phyloP scores from a whole-genome alignment of 2,329 filamentous ascomycete genomes.

The Hirsutella thompsonii region DNA sequence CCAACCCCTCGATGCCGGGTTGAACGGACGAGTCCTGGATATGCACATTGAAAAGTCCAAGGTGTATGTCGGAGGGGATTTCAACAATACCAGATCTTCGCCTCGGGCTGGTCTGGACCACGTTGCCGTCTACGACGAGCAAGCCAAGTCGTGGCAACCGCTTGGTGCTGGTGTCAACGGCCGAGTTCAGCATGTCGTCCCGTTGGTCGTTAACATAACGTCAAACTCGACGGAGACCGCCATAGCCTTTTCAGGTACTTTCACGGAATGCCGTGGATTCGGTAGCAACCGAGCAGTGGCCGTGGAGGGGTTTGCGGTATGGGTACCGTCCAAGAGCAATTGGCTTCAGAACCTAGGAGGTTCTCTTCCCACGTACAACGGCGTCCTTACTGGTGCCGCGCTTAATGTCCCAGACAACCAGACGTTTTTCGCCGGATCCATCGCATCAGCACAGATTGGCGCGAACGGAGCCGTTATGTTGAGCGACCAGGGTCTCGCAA shows the following conservation, averaged over 20 bases:
- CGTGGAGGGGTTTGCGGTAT: constrained; percentile 72
- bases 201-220: constrained; percentile 69
- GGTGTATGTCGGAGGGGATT: constrained; percentile 76
- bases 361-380: constrained; percentile 53
- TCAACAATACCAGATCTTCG: constrained; percentile 57
- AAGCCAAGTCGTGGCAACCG: constrained; percentile 57
- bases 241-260: constrained; percentile 69
- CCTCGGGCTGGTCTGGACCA: constrained; percentile 55
- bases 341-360: constrained; percentile 75
- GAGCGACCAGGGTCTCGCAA: constrained; percentile 35
- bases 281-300: constrained; percentile 45
- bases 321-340: constrained; percentile 74
- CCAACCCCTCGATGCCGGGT: constrained; percentile 52
- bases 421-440: constrained; percentile 70
- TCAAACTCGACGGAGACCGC: constrained; percentile 54
- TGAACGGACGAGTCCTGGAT: constrained; percentile 66
- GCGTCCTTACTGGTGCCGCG: constrained; percentile 56
- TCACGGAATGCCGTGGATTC: constrained; percentile 59
- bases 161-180: constrained; percentile 83
- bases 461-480: constrained; percentile 63
- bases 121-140: constrained; percentile 62
- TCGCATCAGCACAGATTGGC: constrained; percentile 62
- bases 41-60: constrained; percentile 53
- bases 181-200: constrained; percentile 58
- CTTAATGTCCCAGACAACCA: constrained; percentile 50